Evolutionary conservation across 805 yeast species (phyloP).

Genomic region (Pichia phayaonensis): DNA sequence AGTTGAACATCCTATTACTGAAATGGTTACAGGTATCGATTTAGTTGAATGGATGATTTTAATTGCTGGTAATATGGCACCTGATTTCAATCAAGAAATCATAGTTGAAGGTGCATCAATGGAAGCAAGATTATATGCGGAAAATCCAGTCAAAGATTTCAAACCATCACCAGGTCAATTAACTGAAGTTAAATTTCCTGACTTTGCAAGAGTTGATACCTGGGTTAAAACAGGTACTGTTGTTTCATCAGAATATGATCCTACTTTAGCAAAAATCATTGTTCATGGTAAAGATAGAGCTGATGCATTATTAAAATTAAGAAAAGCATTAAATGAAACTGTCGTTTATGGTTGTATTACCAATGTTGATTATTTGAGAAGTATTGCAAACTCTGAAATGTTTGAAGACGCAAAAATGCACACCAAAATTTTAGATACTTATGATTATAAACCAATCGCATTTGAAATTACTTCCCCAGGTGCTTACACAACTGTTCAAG

Average conservation of each 20-base stretch:
- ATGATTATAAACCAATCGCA: conserved; percentile 71
- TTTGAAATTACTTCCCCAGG: conserved; percentile 85
- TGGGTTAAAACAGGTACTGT: conserved; percentile 90
- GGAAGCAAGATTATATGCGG: conserved; percentile 96
- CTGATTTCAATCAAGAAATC: conserved; percentile 58
- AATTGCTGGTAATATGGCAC: conserved; percentile 86
- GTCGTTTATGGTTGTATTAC: conserved; percentile 83
- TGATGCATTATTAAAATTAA: conserved; percentile 73
- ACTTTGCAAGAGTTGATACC: conserved; percentile 88
- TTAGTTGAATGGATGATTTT: conserved; percentile 94
- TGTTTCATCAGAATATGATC: conserved; percentile 90
- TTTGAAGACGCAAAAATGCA: conserved; percentile 78
- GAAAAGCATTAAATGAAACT: conserved; percentile 79
- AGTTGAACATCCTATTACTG: conserved; percentile 97
- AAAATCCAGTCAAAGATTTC: conserved; percentile 91
- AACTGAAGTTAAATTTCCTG: conserved; percentile 77
- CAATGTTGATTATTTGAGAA: conserved; percentile 81
- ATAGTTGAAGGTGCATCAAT: conserved; percentile 78
- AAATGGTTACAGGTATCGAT: conserved; percentile 89
- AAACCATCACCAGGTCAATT: conserved; percentile 95
- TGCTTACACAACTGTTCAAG: conserved; percentile 94
- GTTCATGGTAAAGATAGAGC: conserved; percentile 86
- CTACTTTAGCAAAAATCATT: conserved; percentile 91
- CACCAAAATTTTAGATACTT: conserved; percentile 82
- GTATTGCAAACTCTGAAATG: conserved; percentile 77